Evolutionary conservation across 169 alveolate species (phyloP).

Genomic region (Eimeria necatrix): DNA sequence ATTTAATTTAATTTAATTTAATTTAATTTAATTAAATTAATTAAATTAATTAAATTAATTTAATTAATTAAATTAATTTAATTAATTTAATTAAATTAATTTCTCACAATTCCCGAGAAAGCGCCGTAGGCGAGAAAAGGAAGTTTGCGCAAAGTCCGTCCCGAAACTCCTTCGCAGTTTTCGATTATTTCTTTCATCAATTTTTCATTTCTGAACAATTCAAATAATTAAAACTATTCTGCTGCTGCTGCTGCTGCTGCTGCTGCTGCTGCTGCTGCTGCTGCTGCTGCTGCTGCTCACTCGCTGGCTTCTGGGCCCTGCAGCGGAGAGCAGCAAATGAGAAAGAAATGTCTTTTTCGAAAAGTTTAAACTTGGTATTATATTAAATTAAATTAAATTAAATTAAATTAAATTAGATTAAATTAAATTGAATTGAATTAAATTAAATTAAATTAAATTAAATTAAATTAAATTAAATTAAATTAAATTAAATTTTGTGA

Average conservation of each 20-base stretch:
- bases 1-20: background rate
- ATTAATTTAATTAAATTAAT: background rate
- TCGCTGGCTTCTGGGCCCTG: no score
- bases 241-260: no score
- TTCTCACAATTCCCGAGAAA: background rate
- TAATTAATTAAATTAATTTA: background rate
- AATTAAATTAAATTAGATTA: no score
- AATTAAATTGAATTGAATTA: no score
- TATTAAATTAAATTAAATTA: background rate
- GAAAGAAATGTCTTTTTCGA: background rate
- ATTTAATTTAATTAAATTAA: background rate
- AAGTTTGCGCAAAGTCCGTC: conserved; percentile 88
- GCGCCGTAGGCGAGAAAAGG: conserved; percentile 88
- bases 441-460: no score
- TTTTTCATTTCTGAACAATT: conserved; percentile 77
- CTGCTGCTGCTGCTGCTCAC: no score
- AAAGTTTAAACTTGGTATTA: background rate
- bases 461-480: no score
- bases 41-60: background rate
- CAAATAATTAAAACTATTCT: no score
- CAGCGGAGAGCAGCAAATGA: no score
- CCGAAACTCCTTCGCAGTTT: conserved; percentile 85
- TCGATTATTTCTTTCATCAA: conserved; percentile 81
- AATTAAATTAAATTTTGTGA: no score
- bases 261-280: no score